phyloP scores from a whole-genome alignment of 2,329 filamentous ascomycete species.

The Aureobasidium mangrovei region DNA sequence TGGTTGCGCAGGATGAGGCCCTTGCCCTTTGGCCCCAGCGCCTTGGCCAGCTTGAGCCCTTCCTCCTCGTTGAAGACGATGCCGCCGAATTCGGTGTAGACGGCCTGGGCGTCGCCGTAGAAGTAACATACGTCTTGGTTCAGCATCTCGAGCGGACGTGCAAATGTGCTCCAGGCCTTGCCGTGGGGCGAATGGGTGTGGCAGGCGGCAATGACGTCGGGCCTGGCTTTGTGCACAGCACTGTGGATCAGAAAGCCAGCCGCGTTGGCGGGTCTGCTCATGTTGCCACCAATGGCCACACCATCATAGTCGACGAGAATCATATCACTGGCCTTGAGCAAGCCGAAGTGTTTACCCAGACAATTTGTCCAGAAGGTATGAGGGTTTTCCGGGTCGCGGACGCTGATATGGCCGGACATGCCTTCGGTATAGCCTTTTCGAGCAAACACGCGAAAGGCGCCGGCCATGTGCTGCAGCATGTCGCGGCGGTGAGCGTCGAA shows the following conservation, averaged over 20 bases:
- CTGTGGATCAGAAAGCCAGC: conserved; percentile 64
- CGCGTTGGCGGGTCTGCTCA: conserved; percentile 51
- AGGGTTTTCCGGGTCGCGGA: conserved; percentile 55
- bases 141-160: conserved; percentile 58
- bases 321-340: conserved; percentile 58
- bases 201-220: conserved; percentile 57
- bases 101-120: conserved; percentile 51
- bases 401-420: conserved; percentile 59
- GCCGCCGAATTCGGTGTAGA: conserved; percentile 49
- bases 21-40: conserved; percentile 53
- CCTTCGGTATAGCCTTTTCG: conserved; percentile 59
- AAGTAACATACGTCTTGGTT: conserved; percentile 60
- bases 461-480: conserved; percentile 57
- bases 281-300: conserved; percentile 56
- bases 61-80: conserved; percentile 56
- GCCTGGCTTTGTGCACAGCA: conserved; percentile 58
- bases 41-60: conserved; percentile 53
- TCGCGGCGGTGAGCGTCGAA: conserved; percentile 52
- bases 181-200: conserved; percentile 60
- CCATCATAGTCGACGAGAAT: conserved; percentile 56
- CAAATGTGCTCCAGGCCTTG: conserved; percentile 60
- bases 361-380: conserved; percentile 62
- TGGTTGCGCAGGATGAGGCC: conserved; percentile 62
- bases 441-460: conserved; percentile 58
- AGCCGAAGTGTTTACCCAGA: conserved; percentile 55